Base-by-base conservation (phyloP, 1,139 yeast species). In the Nakaseomyces sp. region DNA sequence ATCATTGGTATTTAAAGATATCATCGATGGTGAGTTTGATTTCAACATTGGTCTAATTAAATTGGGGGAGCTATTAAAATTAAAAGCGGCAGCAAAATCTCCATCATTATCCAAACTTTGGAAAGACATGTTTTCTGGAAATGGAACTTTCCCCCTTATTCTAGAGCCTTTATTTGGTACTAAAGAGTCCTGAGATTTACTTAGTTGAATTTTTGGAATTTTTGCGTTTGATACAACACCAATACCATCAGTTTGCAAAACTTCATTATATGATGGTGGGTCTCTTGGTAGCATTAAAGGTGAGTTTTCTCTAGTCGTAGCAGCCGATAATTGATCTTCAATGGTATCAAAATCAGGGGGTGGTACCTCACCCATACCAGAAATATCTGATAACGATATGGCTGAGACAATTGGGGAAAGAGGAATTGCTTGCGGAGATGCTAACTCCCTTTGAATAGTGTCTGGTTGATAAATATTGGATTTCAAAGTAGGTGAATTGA, bases 391-490 rank as follows among this genome's bases (percentile, higher is more conserved):
- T 8, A 35, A 22, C 37, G 48, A 31, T n/a, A 47, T 39, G 1
- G 64, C 69, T 5, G 69, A 65, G 1, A 58, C 45, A 18, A 57
- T 53, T 15, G 79, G 79, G 1, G 76, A 69, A 47, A 72, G 68
- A 2, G 82, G 81, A 20, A 69, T 50, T 1, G 83, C 81, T 50
- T 76, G 83, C 2, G 80, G 81, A 0, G 86, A 75, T 41, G 72
- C 67, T 38, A 81, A 61, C 39, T 69, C 74, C 13, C 64, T 56
- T 9, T 69, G 70, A 13, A 71, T 52, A 13, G 58, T 50, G 18
- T 66, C 71, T 0, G 91, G 91, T 52, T 74, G 72, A 57, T 78
- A 82, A 15, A 82, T 57, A 53, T 83, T 82, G 1, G 88, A 54
- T 36, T 54, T 54, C 36, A 61, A 46, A 44, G 52, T 58, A 9